phyloP scores from a whole-genome alignment of 2,329 filamentous ascomycete species.

The Exophiala calicioides region DNA sequence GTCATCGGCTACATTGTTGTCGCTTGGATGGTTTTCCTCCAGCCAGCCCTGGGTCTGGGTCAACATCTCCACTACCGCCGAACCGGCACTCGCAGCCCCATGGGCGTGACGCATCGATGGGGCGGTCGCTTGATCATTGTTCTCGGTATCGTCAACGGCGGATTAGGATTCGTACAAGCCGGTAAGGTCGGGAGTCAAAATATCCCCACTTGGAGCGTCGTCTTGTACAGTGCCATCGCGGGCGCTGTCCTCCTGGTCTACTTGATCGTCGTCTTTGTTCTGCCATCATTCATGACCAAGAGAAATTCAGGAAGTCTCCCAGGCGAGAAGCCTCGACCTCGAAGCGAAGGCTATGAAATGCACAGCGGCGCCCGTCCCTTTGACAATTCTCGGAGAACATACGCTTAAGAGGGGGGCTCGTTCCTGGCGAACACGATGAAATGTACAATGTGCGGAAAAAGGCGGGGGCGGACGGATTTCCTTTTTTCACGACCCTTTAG shows the following conservation, averaged over 20 bases:
- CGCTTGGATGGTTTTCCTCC: slow-evolving; percentile 56
- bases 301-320: slow-evolving; percentile 6
- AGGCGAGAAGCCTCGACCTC: slow-evolving; percentile 25
- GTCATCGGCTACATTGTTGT: slow-evolving; percentile 58
- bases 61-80: slow-evolving; percentile 56
- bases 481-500: not conserved
- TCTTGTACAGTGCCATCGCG: slow-evolving; percentile 54
- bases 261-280: slow-evolving; percentile 33
- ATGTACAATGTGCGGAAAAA: no score
- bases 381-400: not conserved
- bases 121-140: slow-evolving; percentile 54
- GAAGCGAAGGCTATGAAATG: slow-evolving; percentile 25
- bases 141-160: slow-evolving; percentile 60
- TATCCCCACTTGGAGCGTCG: slow-evolving; percentile 37
- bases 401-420: no score
- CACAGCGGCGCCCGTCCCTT: slow-evolving; percentile 38
- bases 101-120: slow-evolving; percentile 56
- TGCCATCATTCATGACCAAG: not conserved
- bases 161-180: slow-evolving; percentile 53
- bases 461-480: not conserved
- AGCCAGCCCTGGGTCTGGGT: slow-evolving; percentile 53
- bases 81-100: slow-evolving; percentile 35
- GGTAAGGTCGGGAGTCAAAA: slow-evolving; percentile 39
- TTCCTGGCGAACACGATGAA: no score
- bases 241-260: slow-evolving; percentile 51